Base-by-base conservation (phyloP, 208 protist genomes). In the Porcisia deanei region DNA sequence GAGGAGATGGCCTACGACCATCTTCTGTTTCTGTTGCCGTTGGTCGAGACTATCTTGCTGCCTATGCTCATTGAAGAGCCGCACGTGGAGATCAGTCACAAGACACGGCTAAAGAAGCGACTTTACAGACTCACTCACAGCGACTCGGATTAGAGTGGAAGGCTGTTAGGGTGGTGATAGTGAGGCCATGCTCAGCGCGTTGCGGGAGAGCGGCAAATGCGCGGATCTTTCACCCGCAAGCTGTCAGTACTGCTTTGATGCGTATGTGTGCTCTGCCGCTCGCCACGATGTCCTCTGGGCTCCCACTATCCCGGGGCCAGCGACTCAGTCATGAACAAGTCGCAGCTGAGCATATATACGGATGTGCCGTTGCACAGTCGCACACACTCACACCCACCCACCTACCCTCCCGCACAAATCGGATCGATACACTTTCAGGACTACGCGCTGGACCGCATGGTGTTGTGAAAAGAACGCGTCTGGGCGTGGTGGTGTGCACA, bases 71-170 rank as follows among this genome's bases (percentile, higher is more conserved):
- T 84, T 16, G 22, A 72, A 14, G 82, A 71, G 39, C 77, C 78
- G 37, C 73, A 83, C 61, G 80, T 97, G 6, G 84, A 89, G n/a
- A 53, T 67, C 0, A 86, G 83, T 39, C 89, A 97, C 73, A 93
- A 85, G 74, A 83, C 77, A 16, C 86, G 89, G 8, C 61, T 97
- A 52, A 64, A 66, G 37, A 88, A 85, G 67, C 84, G 81, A 47
- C 60, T 94, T 54, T 84, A 88, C 45, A 68, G 76, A 39, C 82
- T 97, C 52, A 93, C 82, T 7, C 86, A 95, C 81, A 97, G 93
- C 64, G 93, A 97, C 76, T 97, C 93, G 14, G 93, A 97, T 64
- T 95, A 67, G 63, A 1, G 63, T 34, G 63, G 22, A 34, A 3
- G 37, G 34, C 30, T 6, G 3, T 52, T 8, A 18, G 34, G 10